A percentile compares a stretch with the other conserved stretches of the same genome.
phyloP scores from a whole-genome alignment of 1,284 basidiomycete species.

The Tylopilus sp. region DNA sequence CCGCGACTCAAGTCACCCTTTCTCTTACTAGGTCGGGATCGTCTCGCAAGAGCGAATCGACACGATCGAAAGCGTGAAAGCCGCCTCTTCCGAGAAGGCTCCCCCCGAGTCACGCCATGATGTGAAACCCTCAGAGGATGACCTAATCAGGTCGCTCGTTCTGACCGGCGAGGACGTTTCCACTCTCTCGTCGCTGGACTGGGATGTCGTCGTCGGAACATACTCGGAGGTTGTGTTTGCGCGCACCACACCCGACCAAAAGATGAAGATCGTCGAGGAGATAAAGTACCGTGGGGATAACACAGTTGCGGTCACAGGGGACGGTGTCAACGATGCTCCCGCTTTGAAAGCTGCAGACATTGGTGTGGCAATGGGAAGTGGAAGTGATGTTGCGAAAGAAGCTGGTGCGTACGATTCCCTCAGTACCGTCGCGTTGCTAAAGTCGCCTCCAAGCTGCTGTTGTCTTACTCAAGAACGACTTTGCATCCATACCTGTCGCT shows the following conservation, averaged over 20 bases:
- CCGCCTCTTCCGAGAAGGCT: constrained; percentile 10
- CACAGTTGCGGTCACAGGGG: constrained; percentile 53
- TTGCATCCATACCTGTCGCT: constrained; percentile 37
- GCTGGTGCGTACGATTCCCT: constrained; percentile 31
- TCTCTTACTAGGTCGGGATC: constrained; percentile 48
- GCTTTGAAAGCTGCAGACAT: constrained; percentile 78
- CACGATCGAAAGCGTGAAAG: constrained; percentile 36
- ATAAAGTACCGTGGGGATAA: constrained; percentile 45
- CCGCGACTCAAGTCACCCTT: constrained; percentile 20
- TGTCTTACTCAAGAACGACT: constrained; percentile 35
- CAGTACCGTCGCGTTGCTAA: neutral
- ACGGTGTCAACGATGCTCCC: constrained; percentile 60
- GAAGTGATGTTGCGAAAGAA: constrained; percentile 80
- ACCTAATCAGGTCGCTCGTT: constrained; percentile 36
- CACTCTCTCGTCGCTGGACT: constrained; percentile 43
- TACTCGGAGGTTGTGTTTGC: constrained; percentile 60
- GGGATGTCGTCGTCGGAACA: constrained; percentile 44
- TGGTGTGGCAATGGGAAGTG: constrained; percentile 82
- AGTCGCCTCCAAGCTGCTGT: constrained; percentile 22
- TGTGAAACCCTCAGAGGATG: constrained; percentile 33
- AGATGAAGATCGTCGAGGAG: constrained; percentile 55
- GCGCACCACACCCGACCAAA: constrained; percentile 60
- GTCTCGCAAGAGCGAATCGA: constrained; percentile 48
- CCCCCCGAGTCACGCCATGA: constrained; percentile 33
- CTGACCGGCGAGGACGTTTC: constrained; percentile 46